A percentile compares a stretch with the other conserved stretches of the same genome.
Evolutionary conservation across 495 filamentous ascomycete genomes (phyloP).

Genomic region (Penicillium roqueforti): DNA sequence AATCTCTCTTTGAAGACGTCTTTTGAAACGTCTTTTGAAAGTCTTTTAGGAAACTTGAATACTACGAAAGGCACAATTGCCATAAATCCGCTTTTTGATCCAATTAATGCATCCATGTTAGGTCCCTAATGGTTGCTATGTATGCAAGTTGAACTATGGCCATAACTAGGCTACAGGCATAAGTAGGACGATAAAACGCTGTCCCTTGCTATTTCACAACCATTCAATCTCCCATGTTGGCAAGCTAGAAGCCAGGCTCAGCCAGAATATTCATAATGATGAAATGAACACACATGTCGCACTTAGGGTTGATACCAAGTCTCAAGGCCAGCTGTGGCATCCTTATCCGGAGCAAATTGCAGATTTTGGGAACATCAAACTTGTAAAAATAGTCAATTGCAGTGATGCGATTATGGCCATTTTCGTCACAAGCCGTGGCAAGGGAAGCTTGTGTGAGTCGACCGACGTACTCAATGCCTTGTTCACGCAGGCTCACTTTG

Average conservation of each 20-base stretch:
- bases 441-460: background rate
- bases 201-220: background rate
- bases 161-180: too few species aligned
- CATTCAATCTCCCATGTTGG: background rate
- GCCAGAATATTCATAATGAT: background rate
- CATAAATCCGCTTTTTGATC: too few species aligned
- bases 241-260: background rate
- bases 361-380: background rate
- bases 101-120: too few species aligned
- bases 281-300: conserved; percentile 1
- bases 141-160: too few species aligned
- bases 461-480: background rate
- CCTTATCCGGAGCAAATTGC: background rate
- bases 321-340: background rate
- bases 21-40: too few species aligned
- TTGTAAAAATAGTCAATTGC: background rate
- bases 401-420: background rate
- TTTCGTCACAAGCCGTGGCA: background rate
- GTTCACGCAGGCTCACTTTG: background rate
- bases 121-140: too few species aligned
- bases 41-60: too few species aligned
- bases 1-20: too few species aligned
- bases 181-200: background rate
- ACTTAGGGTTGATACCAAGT: background rate
- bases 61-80: too few species aligned